Evolutionary conservation across 768 basidiomycete genomes (phyloP), one percentile per base, ranked within the genome.

Genomic region (Boletus fagicola): DNA sequence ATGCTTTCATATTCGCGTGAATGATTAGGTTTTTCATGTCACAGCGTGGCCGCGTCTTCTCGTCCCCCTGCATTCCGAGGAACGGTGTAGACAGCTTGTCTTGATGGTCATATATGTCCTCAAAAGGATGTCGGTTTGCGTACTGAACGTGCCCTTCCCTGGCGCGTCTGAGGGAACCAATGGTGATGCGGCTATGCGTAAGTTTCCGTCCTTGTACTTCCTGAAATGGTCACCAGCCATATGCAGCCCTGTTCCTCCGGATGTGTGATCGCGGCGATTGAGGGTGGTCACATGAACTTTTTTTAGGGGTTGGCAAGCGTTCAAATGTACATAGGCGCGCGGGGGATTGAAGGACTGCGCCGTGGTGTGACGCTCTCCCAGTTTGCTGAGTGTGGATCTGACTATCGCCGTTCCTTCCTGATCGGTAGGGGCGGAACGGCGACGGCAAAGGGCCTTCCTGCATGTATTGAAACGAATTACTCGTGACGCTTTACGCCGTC

Each of bases 31-130:
- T 40, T 40, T 43, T 48, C 49, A 38, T 56, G 28, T 59, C 36
- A 38, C 28, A 26, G 38, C 31, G 30, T 52, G 33, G 54, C n/a
- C 53, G 49, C 47, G 31, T 50, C 56, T 57, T 40, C 28, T 46
- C 35, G 36, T 49, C 44, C 33, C 49, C 39, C 20, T 40, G 39
- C 15, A 10, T 35, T 64, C 60, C 54, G 60, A 62, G 59, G 54
- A 40, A 47, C 42, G 46, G 26, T 40, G 45, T 36, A 16, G 42
- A 33, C 53, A 48, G 36, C 51, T 18, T 54, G 55, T 53, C 51
- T 24, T 59, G 42, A 46, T 43, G 39, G 46, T 31, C 45, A 56
- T 40, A 44, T 30, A 33, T 52, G 40, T 45, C 43, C 30, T 40
- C 49, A 62, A 38, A 39, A 50, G 36, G 30, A 36, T 26, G 55